These are phyloP conservation scores for Cladosporium sphaerospermum DNA, from an alignment of 2,329 filamentous ascomycete species.

Conservation along the genomic window DNA sequence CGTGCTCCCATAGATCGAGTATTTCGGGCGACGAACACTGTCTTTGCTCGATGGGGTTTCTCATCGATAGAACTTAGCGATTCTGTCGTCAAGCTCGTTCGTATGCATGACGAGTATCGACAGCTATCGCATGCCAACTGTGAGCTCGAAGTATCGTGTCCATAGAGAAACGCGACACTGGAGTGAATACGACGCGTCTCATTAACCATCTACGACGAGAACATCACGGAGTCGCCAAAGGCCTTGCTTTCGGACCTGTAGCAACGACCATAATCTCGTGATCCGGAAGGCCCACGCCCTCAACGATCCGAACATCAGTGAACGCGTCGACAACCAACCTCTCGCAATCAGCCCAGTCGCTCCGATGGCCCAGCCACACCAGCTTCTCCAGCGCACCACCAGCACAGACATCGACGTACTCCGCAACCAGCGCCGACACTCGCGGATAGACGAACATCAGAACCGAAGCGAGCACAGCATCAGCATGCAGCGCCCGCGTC, in stretches of 20 bases:
- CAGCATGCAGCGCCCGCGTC: slow-evolving; percentile 38
- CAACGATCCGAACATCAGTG: neutral
- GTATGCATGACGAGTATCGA: no score
- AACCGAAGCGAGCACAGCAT: slow-evolving; percentile 37
- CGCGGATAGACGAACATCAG: slow-evolving; percentile 52
- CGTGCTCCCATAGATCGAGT: slow-evolving; percentile 31
- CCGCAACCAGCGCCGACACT: slow-evolving; percentile 38
- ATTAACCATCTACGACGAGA: neutral
- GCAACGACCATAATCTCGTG: slow-evolving; percentile 20
- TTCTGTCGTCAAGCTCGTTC: no score
- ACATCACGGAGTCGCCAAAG: neutral
- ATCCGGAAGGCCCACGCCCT: slow-evolving; percentile 13
- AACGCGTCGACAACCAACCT: slow-evolving; percentile 12
- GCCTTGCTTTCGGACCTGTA: slow-evolving; percentile 5
- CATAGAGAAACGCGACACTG: neutral
- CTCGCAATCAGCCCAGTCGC: slow-evolving; percentile 34
- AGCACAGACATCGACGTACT: slow-evolving; percentile 38
- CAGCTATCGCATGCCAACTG: no score
- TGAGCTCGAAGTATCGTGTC: no score
- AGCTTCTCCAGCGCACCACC: slow-evolving; percentile 29
- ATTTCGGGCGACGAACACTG: slow-evolving; percentile 6
- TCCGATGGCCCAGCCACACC: slow-evolving; percentile 39
- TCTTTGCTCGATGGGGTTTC: neutral
- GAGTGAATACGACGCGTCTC: neutral
- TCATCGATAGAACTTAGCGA: neutral